phyloP scores from a whole-genome alignment of 2,329 filamentous ascomycete species.

The Cytospora chrysosperma region DNA sequence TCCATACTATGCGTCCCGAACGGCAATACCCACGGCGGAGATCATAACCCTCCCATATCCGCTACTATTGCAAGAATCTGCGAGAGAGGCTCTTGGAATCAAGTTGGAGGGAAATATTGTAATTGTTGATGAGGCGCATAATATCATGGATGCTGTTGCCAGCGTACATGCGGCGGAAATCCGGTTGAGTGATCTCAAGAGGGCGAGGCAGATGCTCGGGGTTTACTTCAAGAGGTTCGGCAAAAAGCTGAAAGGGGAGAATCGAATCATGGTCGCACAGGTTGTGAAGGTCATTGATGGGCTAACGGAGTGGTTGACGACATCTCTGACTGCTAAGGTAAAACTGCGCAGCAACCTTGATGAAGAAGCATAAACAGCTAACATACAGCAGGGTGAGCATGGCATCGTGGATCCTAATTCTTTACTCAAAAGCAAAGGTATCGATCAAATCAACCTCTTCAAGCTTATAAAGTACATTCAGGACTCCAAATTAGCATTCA shows the following conservation, averaged over 20 bases:
- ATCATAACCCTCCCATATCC: slow-evolving; percentile 93
- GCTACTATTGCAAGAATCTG: slow-evolving; percentile 79
- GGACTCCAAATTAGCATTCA: slow-evolving; percentile 88
- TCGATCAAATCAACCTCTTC: slow-evolving; percentile 93
- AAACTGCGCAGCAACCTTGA: slow-evolving; percentile 14
- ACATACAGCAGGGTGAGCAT: slow-evolving; percentile 46
- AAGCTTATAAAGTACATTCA: slow-evolving; percentile 85
- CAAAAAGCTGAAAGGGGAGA: slow-evolving; percentile 84
- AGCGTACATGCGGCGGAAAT: slow-evolving; percentile 82
- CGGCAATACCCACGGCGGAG: slow-evolving; percentile 79
- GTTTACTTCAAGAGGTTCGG: slow-evolving; percentile 85
- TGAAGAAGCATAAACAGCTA: slow-evolving; percentile 28
- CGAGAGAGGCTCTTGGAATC: slow-evolving; percentile 82
- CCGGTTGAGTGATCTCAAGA: slow-evolving; percentile 68
- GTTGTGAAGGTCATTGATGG: slow-evolving; percentile 81
- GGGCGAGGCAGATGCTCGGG: slow-evolving; percentile 72
- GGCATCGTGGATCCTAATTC: slow-evolving; percentile 69
- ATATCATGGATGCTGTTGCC: slow-evolving; percentile 92
- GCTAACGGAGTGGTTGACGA: slow-evolving; percentile 66
- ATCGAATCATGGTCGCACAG: slow-evolving; percentile 87
- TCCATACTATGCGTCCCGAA: slow-evolving; percentile 92
- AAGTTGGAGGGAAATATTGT: slow-evolving; percentile 85
- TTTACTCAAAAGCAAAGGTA: slow-evolving; percentile 77
- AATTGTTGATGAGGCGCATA: slow-evolving; percentile 97
- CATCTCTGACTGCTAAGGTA: slow-evolving; percentile 49